Conservation (phyloP, 2,329 filamentous ascomycete species). For the Pestalotiopsis fici region DNA sequence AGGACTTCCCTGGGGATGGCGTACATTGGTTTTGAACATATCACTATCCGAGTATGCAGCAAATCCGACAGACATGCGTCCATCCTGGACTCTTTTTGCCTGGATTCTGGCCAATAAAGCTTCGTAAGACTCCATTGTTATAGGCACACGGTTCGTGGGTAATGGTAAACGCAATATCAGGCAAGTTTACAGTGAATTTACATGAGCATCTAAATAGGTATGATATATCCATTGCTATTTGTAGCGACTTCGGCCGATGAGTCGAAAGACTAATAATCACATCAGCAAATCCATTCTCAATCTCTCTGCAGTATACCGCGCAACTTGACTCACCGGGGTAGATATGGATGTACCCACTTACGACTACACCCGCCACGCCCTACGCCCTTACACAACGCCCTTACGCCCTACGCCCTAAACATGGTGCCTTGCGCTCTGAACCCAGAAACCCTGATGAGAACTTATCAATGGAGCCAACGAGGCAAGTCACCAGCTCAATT, state of each 20-base stretch:
- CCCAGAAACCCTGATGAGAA: no score
- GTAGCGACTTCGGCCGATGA: not conserved
- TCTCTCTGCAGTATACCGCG: not conserved
- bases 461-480: no score
- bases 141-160: not conserved
- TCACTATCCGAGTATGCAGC: slow-evolving; percentile 79
- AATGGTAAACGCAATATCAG: not conserved
- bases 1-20: slow-evolving; percentile 31
- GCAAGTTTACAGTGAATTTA: not conserved
- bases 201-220: not conserved
- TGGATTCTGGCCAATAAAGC: slow-evolving; percentile 43
- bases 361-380: not conserved
- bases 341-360: not conserved
- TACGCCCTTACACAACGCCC: not conserved
- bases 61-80: slow-evolving; percentile 71
- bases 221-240: not conserved
- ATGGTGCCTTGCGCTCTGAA: no score
- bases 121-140: not conserved
- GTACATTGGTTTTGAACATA: slow-evolving; percentile 77
- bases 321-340: no score
- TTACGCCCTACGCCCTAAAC: not conserved
- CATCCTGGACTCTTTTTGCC: slow-evolving; percentile 68
- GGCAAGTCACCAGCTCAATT: no score
- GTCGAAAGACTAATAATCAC: not conserved
- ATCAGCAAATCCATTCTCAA: not conserved